Evolutionary conservation across 1,284 basidiomycete species (phyloP).

Genomic region (Naganishia liquefaciens): DNA sequence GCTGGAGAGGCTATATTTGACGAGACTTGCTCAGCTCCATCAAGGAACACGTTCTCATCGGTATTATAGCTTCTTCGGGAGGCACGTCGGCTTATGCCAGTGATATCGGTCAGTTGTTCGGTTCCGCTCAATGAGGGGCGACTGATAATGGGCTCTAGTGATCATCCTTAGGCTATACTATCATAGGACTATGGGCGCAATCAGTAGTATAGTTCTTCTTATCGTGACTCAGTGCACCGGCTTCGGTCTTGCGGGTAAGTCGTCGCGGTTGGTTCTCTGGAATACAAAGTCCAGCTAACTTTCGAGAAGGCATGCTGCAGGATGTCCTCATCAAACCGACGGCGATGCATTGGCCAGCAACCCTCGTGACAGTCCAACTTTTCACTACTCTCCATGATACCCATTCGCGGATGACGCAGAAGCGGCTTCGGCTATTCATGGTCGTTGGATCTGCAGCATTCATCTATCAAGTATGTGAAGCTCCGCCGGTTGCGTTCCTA

Average conservation of each 20-base stretch:
- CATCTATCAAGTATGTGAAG: conserved; percentile 47
- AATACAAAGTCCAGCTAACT: neutral
- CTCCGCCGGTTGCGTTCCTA: neutral
- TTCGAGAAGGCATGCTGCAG: conserved; percentile 50
- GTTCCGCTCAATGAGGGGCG: conserved; percentile 1
- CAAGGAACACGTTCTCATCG: conserved; percentile 35
- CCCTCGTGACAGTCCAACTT: conserved; percentile 56
- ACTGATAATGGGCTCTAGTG: conserved; percentile 34
- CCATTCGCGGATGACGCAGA: conserved; percentile 45
- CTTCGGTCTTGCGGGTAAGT: conserved; percentile 57
- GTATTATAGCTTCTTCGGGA: conserved; percentile 57
- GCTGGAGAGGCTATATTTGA: neutral
- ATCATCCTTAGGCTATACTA: conserved; percentile 57
- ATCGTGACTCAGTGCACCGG: conserved; percentile 60
- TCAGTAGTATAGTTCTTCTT: conserved; percentile 59
- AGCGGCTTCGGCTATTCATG: conserved; percentile 56
- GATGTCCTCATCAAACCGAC: conserved; percentile 48
- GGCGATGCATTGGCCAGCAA: conserved; percentile 56
- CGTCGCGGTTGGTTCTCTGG: neutral
- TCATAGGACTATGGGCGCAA: conserved; percentile 48
- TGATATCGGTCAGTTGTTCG: conserved; percentile 44
- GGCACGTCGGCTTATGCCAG: conserved; percentile 54
- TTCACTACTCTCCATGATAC: conserved; percentile 59
- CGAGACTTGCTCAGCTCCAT: neutral
- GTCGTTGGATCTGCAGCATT: conserved; percentile 53